phyloP scores from a whole-genome alignment of 257 asterid genomes.

The Plantago ovata region DNA sequence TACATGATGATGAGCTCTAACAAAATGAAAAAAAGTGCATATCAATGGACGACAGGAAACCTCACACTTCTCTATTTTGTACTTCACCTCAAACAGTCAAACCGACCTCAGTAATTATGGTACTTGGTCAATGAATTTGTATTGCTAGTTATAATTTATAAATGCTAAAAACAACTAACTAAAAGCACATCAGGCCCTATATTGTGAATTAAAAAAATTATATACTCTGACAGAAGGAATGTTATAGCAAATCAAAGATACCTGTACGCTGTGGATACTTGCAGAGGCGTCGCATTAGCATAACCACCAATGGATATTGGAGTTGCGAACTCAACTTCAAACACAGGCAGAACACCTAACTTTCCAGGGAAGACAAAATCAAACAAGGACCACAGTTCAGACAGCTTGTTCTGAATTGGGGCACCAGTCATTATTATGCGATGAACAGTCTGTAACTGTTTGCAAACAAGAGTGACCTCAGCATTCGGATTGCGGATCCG shows the following conservation, averaged over 20 bases:
- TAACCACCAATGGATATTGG: slow-evolving; percentile 99
- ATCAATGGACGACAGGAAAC: slow-evolving; percentile 1
- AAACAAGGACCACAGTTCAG: slow-evolving; percentile 96
- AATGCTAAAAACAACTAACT: slow-evolving; percentile 9
- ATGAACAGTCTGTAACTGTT: slow-evolving; percentile 96
- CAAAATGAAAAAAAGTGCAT: slow-evolving; percentile 3
- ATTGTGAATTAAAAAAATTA: not conserved
- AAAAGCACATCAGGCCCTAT: slow-evolving; percentile 2
- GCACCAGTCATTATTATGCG: slow-evolving; percentile 97
- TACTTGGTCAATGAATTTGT: slow-evolving; percentile 8
- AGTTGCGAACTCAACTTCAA: slow-evolving; percentile 98
- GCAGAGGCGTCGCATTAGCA: slow-evolving; percentile 94
- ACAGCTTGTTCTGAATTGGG: slow-evolving; percentile 93
- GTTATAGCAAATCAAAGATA: slow-evolving; percentile 22
- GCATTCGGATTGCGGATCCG: slow-evolving; percentile 98
- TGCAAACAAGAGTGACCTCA: slow-evolving; percentile 92
- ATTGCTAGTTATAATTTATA: not conserved
- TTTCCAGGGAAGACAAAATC: slow-evolving; percentile 98
- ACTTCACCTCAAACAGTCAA: slow-evolving; percentile 6
- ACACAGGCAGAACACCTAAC: slow-evolving; percentile 91
- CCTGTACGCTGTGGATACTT: slow-evolving; percentile 99
- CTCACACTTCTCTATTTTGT: not conserved
- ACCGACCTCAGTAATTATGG: slow-evolving; percentile 10
- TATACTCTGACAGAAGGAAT: not conserved
- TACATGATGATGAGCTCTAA: not conserved